Evolutionary conservation across 148 eudicot species (phyloP).

Genomic region (Fagopyrum esculentum): DNA sequence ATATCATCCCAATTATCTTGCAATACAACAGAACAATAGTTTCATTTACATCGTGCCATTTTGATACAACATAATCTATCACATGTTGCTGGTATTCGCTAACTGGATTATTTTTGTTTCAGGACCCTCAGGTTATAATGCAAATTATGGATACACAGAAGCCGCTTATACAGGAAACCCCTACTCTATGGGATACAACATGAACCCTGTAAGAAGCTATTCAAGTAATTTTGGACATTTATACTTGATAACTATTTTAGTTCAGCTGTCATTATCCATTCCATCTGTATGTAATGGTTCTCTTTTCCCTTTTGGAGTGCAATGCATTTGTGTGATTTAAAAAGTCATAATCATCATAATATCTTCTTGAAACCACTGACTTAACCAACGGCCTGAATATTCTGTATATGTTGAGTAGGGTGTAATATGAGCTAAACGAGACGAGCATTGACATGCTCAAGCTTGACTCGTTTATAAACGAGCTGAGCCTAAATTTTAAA

Average conservation of each 20-base stretch:
- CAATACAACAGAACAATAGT: neutral
- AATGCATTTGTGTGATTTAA: neutral
- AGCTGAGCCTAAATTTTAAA: too few species aligned
- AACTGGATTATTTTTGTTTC: neutral
- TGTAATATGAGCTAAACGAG: too few species aligned
- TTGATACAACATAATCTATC: neutral
- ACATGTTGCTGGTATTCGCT: neutral
- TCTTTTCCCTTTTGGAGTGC: neutral
- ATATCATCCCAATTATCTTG: neutral
- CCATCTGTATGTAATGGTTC: neutral
- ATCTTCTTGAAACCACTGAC: neutral
- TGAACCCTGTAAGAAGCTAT: constrained; percentile 34
- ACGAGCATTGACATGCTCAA: too few species aligned
- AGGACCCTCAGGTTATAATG: constrained; percentile 40
- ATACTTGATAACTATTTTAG: neutral
- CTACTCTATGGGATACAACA: constrained; percentile 61
- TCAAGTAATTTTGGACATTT: neutral
- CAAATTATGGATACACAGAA: constrained; percentile 58
- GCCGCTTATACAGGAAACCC: constrained; percentile 64
- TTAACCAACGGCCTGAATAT: too few species aligned
- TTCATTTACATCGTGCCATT: neutral
- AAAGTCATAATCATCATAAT: neutral
- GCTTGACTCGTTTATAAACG: too few species aligned
- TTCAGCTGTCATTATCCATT: neutral
- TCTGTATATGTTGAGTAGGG: too few species aligned